Base-by-base conservation (phyloP, 805 yeast genomes). In the Candida silvicultrix region DNA sequence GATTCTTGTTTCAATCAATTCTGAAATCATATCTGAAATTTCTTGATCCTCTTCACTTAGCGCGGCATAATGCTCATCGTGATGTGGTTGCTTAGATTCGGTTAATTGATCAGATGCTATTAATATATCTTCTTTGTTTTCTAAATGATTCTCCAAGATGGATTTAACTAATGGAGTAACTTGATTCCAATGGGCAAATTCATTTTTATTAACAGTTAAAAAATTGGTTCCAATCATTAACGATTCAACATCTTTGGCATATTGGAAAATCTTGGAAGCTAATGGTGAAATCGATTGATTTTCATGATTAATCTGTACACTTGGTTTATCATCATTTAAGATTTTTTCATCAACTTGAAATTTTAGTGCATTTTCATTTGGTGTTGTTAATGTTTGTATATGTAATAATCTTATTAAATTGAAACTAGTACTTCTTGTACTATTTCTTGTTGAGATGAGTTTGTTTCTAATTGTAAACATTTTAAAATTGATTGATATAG, bases 1-100 rank as follows among this genome's bases (percentile, higher is more conserved):
- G 43, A 94, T 90, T 62, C 97, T 81, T 2, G 99, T 94, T 49
- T 86, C 95, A 46, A 95, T 83, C 46, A 94, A 74, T 61, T 94
- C 98, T 56, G 89, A 86, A 58, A 94, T 89, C 85, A 90, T 85
- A 28, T 86, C 81, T 39, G 89, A 85, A 2, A 89, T 78, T 66
- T 92, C 98, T 45, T 77, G 73, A 47, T 85, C 89, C 42, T 81
- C 87, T 41, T 84, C 95, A 11, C 61, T 55, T 40, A 64, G 50
- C 5, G 29, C n/a, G 3, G 43, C 35, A 32, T 54, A 53, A 54
- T 46, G 28, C 5, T 42, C 46, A 20, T 39, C 47, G 23, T 44
- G 43, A 11, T 35, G 25, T 5, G 22, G n/a, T 16, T 31, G 21
- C 15, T 18, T 40, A n/a, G n/a, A n/a, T n/a, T n/a, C n/a, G n/a